Evolutionary conservation across 345 rosid species (phyloP).

Genomic region (Physaria fendleri): DNA sequence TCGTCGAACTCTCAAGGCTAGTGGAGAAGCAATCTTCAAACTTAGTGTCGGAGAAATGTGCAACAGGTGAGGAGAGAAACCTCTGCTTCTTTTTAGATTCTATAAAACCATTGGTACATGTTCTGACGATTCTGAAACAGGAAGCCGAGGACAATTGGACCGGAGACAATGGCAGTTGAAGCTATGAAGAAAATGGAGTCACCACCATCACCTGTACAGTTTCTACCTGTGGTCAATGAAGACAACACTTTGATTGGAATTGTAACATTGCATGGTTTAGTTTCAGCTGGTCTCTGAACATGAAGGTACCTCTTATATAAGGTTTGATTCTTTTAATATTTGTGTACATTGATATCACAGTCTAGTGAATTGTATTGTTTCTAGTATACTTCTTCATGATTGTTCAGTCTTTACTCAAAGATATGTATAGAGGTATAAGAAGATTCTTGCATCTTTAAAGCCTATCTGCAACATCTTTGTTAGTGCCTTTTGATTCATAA

Average conservation of each 20-base stretch:
- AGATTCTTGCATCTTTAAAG: not conserved
- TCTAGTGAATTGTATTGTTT: slow-evolving; percentile 11
- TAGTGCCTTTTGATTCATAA: no score
- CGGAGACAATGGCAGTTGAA: slow-evolving; percentile 97
- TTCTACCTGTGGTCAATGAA: slow-evolving; percentile 67
- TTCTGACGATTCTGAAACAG: slow-evolving; percentile 33
- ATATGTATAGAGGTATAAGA: slow-evolving; percentile 11
- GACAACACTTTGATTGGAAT: slow-evolving; percentile 74
- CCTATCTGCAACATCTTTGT: no score
- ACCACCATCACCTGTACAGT: slow-evolving; percentile 94
- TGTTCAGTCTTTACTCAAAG: not conserved
- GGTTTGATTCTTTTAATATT: slow-evolving; percentile 25
- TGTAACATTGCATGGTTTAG: slow-evolving; percentile 89
- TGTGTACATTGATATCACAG: slow-evolving; percentile 1
- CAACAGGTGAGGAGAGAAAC: slow-evolving; percentile 58
- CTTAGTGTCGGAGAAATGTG: slow-evolving; percentile 95
- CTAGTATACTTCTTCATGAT: not conserved
- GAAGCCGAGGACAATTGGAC: slow-evolving; percentile 77
- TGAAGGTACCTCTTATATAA: slow-evolving; percentile 1
- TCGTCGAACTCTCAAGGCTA: slow-evolving; percentile 85
- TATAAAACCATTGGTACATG: not conserved
- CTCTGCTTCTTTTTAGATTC: not conserved
- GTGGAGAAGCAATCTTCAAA: slow-evolving; percentile 82
- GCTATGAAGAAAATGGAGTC: slow-evolving; percentile 98
- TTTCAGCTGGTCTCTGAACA: slow-evolving; percentile 74